phyloP scores from a whole-genome alignment of 1,139 yeast species.

The Suhomyces maxii region DNA sequence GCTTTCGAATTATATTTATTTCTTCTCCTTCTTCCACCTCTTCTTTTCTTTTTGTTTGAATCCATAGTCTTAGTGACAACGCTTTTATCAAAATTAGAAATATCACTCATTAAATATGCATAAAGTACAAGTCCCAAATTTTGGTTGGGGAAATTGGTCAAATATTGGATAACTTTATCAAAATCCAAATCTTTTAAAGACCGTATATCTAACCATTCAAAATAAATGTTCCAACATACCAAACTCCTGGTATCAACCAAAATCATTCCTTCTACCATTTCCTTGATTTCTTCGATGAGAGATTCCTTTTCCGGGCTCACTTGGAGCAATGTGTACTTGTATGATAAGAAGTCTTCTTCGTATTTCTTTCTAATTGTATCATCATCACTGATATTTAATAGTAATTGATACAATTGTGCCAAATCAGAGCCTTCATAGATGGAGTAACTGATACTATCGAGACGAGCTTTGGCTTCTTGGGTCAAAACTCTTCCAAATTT shows the following conservation, averaged over 20 bases:
- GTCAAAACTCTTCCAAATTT: conserved; percentile 37
- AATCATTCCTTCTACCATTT: conserved; percentile 72
- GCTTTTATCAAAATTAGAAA: conserved; percentile 55
- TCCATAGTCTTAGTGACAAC: conserved; percentile 16
- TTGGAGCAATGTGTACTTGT: conserved; percentile 54
- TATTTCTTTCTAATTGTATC: conserved; percentile 57
- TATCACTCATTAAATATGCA: conserved; percentile 62
- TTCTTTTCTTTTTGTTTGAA: conserved; percentile 6
- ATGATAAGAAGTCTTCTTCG: conserved; percentile 62
- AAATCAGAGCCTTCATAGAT: conserved; percentile 52
- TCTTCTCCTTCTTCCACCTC: conserved; percentile 7
- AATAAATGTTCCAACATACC: conserved; percentile 71
- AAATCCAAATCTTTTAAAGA: conserved; percentile 51
- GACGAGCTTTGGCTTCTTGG: conserved; percentile 29
- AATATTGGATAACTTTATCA: conserved; percentile 47
- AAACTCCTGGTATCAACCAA: conserved; percentile 59
- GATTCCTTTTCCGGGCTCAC: conserved; percentile 39
- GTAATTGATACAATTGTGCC: conserved; percentile 51
- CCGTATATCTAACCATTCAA: conserved; percentile 72
- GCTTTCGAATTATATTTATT: conserved; percentile 16
- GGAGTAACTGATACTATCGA: conserved; percentile 51
- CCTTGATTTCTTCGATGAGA: conserved; percentile 46
- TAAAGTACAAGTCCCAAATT: conserved; percentile 66
- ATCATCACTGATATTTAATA: conserved; percentile 62
- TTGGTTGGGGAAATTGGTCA: conserved; percentile 57